Evolutionary conservation across 2,329 filamentous ascomycete genomes (phyloP), one percentile per base, ranked within the genome.

Genomic region (Metarhizium humberi): DNA sequence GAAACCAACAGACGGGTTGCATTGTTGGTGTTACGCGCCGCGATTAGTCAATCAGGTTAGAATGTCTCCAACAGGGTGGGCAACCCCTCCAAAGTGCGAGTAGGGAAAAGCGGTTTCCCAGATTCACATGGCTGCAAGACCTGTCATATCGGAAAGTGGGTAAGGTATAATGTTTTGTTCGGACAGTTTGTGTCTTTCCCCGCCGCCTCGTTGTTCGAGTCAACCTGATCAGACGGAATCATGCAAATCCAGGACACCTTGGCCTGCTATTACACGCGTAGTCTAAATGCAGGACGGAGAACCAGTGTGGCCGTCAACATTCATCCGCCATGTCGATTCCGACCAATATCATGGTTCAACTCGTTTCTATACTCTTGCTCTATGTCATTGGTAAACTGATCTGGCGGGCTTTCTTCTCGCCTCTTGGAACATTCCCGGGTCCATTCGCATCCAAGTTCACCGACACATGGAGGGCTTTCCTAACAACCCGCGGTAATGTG

Each of bases 381-480:
- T 47, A 55, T 18, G 14, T 55, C 45, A 16, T 53, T 32, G n/a
- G 18, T 14, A 50, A 8, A 7, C n/a, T 25, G 11, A 34, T 54
- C 13, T 52, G 56, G 38, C 50, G 53, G 25, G 6, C 47, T 30
- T 52, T 54, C 29, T 56, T 58, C 50, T 60, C 58, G 13, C 59
- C 59, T 20, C 56, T 61, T 32, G 50, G 54, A 18, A 46, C 45
- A 1, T 57, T 61, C 32, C 55, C 53, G 1, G 60, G 60, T 5
- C 60, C 60, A 1, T 53, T 56, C 11, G 43, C 56, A 3, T 51
- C 60, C 18, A 56, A 52, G 16, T 53, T 59, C 36, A 61, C 57
- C n/a, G 53, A 61, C 42, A 25, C 43, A 5, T 61, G 54, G 45
- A 51, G 60, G 30, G 54, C 58, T 3, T 56, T 51, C 46, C 47